Conservation (phyloP, 169 alveolate species). For the Eimeria mitis region DNA sequence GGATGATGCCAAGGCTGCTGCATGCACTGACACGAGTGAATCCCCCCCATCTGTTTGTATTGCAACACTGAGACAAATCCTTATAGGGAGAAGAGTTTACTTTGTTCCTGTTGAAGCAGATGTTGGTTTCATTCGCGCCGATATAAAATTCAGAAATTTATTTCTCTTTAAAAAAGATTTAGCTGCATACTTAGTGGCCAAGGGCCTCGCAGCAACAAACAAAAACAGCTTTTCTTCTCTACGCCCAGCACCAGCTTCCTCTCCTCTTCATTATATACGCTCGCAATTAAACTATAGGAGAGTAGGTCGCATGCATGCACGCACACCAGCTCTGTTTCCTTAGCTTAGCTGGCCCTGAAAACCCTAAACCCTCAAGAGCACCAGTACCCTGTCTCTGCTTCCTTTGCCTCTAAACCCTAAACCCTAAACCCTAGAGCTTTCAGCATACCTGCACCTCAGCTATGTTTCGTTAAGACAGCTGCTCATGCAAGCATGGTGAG, state of each 20-base stretch:
- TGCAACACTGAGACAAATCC: neutral
- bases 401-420: too few species aligned
- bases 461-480: too few species aligned
- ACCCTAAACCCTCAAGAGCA: too few species aligned
- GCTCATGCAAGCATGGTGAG: too few species aligned
- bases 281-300: neutral
- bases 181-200: neutral
- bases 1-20: neutral
- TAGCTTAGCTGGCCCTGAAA: too few species aligned
- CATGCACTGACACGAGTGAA: neutral
- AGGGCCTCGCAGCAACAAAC: slow-evolving; percentile 34
- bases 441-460: too few species aligned
- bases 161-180: slow-evolving; percentile 1
- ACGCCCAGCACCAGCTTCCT: slow-evolving; percentile 4
- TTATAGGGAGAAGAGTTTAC: slow-evolving; percentile 4
- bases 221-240: neutral
- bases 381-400: too few species aligned
- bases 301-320: neutral
- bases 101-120: slow-evolving; percentile 54
- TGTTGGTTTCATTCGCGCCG: neutral
- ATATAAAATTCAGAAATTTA: neutral
- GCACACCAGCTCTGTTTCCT: too few species aligned
- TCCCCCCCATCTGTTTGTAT: neutral
- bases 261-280: neutral
- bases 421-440: too few species aligned